Percentiles rank a stretch among this genome's conserved stretches.
These are phyloP conservation scores for Nakaseomyces nivariensis DNA, from an alignment of 1,139 yeast genomes.

Conservation along the genomic window DNA sequence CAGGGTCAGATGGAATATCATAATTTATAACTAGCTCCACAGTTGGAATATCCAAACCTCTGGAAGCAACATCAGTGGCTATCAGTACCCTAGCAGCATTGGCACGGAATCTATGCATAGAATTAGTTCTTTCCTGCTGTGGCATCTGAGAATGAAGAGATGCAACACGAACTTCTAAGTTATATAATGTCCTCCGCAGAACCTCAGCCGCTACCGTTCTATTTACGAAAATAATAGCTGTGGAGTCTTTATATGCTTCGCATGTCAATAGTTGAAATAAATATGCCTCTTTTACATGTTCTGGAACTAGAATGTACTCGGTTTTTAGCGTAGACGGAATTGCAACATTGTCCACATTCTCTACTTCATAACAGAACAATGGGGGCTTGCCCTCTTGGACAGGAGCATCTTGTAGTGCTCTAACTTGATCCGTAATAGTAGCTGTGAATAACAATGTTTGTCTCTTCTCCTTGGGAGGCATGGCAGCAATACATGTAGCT, in stretches of 20 bases:
- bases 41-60: slow-evolving; percentile 93
- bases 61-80: slow-evolving; percentile 93
- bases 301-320: slow-evolving; percentile 51
- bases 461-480: slow-evolving; percentile 64
- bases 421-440: slow-evolving; percentile 86
- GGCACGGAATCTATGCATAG: slow-evolving; percentile 86
- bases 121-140: slow-evolving; percentile 80
- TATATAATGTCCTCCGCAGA: slow-evolving; percentile 62
- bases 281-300: slow-evolving; percentile 85
- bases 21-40: slow-evolving; percentile 84
- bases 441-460: slow-evolving; percentile 93
- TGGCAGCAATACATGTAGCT: slow-evolving; percentile 53
- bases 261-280: slow-evolving; percentile 56
- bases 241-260: slow-evolving; percentile 52
- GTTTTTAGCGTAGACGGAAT: slow-evolving; percentile 66
- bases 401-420: slow-evolving; percentile 65
- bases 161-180: slow-evolving; percentile 70
- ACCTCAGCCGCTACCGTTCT: slow-evolving; percentile 85
- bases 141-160: slow-evolving; percentile 94
- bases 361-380: slow-evolving; percentile 76
- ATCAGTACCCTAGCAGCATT: slow-evolving; percentile 86
- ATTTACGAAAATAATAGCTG: slow-evolving; percentile 83
- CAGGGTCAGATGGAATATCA: slow-evolving; percentile 94
- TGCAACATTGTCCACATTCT: slow-evolving; percentile 56
- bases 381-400: slow-evolving; percentile 51